phyloP scores from a whole-genome alignment of 169 alveolate genomes.

The Cryptosporidium tyzzeri region DNA sequence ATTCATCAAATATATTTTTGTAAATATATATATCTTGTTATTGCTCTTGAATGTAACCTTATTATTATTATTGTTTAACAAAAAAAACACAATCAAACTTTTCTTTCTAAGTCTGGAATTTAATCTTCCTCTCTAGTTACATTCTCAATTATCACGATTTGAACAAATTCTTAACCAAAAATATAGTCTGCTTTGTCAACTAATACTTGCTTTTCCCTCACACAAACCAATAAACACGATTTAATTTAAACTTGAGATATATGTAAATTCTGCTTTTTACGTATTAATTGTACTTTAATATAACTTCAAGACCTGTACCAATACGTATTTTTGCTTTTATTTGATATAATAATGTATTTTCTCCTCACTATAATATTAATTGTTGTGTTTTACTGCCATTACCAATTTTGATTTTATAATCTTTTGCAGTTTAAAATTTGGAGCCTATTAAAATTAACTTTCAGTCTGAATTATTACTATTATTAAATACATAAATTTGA shows the following conservation, averaged over 20 bases:
- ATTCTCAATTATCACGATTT: background rate
- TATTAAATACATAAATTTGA: background rate
- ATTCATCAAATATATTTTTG: background rate
- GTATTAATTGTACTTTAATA: background rate
- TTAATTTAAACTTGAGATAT: background rate
- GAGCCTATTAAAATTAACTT: background rate
- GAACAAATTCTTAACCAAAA: background rate
- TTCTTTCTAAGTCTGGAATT: background rate
- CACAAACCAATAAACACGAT: constrained; percentile 7
- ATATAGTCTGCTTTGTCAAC: background rate
- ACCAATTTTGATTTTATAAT: background rate
- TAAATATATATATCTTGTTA: no score
- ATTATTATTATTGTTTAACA: no score
- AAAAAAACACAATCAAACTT: no score
- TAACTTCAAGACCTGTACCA: background rate
- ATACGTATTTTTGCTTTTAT: background rate
- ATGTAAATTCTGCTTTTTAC: background rate
- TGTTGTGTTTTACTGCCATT: background rate
- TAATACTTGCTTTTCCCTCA: constrained; percentile 9
- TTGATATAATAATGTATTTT: background rate
- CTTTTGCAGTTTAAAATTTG: background rate
- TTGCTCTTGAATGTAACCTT: background rate
- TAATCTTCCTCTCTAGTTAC: background rate
- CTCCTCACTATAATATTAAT: background rate
- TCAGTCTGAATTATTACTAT: background rate